Evolutionary conservation across 2,329 filamentous ascomycete species (phyloP), one percentile per base, ranked within the genome.

Genomic region (Xylaria arbuscula): DNA sequence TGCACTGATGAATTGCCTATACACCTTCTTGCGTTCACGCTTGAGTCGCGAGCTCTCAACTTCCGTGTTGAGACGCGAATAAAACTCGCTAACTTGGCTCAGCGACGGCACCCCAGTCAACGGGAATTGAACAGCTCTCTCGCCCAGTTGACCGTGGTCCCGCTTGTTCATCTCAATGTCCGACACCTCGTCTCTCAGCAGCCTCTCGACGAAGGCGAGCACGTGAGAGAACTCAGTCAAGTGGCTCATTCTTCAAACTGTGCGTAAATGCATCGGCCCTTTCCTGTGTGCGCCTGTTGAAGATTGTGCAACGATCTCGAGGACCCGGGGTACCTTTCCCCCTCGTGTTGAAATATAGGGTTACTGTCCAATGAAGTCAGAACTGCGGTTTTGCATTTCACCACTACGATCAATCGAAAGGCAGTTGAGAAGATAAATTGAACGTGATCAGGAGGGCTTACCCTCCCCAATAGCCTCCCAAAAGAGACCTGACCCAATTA

Each of bases 41-140:
- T 59, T 47, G 10, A 76, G 56, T 24, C 53, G 65, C 15, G 73
- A 73, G 17, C n/a, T 38, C 28, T 72, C 61, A 28, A 75, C 71
- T 36, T 72, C 66, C 2, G 22, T 10, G 13, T 64, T 40, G 13
- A 66, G 60, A 15, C 57, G 22, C 40, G 54, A 13, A 45, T 76
- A 75, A 42, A 74, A 75, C 8, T 34, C 19, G 8, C 54, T 59
- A 17, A 75, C 62, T 7, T 65, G 45, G 32, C 40, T 40, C 3
- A 65, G 66, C 36, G 69, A 62, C 22, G 69, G 67, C 34, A 68
- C 38, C 9, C 61, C 58, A n/a, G 17, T 19, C 28, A 73, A 62
- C 10, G 72, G 71, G 34, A 75, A 72, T 2, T 11, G 5, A 10
- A 76, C 48, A 3, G 11, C 0, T 10, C 24, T 24, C 3, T 62